Evolutionary conservation across 192 early-diverging fungal genomes (phyloP), one percentile per base, ranked within the genome.

Genomic region (Gaertneriomyces semiglobifer): DNA sequence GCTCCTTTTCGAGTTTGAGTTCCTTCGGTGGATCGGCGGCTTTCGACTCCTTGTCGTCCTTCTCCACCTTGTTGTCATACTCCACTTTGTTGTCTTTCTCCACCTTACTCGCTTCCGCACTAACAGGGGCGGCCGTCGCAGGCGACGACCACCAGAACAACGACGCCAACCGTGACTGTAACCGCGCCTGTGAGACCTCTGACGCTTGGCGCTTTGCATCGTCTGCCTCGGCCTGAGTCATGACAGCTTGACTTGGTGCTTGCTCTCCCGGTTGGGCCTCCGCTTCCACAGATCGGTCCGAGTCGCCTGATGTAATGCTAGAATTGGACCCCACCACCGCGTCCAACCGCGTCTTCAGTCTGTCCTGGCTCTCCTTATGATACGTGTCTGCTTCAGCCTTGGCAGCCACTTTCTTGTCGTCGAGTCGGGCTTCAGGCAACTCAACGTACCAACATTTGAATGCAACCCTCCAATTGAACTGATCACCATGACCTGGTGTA

Each of bases 361-460:
- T 57, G 44, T 68, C 58, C 44, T 16, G 10, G 43, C 58, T 68
- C 12, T 12, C 18, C 48, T 50, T 12, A n/a, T 50, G 12, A 12
- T 12, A 12, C 18, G 33, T 57, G 16, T 25, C 38, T 57, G 18
- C 33, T 38, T 57, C 12, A 38, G 18, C 33, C 16, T 14, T 57
- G 16, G 55, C 18, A 57, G 14, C 8, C 2, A 6, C 38, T 14
- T 4, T 8, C 14, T 33, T 39, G 4, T 14, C 38, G 5, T 57
- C 38, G 4, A 14, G 11, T 50, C 1, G 11, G 11, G 48, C 48
- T 12, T 12, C n/a, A 57, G 55, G 55, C 55, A 64, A 4, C 39
- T 61, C 60, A 40, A 80, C 55, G 63, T 75, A 79, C 60, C 72
- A 79, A 16, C 70, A 65, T 47, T 53, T 60, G 63, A 79, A 79